phyloP scores from a whole-genome alignment of 768 basidiomycete species.

The Cubamyces sp. region DNA sequence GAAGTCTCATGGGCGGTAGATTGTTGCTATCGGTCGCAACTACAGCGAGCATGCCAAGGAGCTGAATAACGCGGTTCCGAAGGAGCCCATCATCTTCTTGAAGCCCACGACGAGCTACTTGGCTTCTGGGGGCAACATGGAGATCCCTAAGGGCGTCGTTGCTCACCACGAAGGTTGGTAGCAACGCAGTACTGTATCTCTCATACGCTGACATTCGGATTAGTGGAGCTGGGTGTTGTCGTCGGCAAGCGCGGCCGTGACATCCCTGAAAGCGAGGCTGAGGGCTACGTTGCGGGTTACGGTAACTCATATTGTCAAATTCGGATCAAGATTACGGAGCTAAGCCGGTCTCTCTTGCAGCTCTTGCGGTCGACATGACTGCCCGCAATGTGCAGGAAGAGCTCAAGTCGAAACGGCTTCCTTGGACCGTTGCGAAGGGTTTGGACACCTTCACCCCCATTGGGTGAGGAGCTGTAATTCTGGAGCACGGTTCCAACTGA shows the following conservation, averaged over 20 bases:
- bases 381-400: constrained; percentile 93
- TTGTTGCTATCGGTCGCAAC: constrained; percentile 95
- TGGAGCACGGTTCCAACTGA: constrained; percentile 5
- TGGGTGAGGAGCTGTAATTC: constrained; percentile 52
- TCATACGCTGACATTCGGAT: background rate
- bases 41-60: constrained; percentile 93
- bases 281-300: constrained; percentile 88
- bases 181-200: background rate
- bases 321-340: background rate
- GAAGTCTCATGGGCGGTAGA: constrained; percentile 46
- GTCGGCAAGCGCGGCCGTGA: constrained; percentile 89
- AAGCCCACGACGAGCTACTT: constrained; percentile 95
- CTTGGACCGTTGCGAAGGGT: constrained; percentile 96
- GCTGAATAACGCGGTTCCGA: constrained; percentile 84
- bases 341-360: constrained; percentile 42
- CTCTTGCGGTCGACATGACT: constrained; percentile 95
- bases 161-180: constrained; percentile 88
- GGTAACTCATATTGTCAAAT: constrained; percentile 49
- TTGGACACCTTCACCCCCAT: constrained; percentile 97
- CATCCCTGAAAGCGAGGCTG: constrained; percentile 72
- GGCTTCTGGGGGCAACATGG: constrained; percentile 72
- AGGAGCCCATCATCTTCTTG: constrained; percentile 97
- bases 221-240: constrained; percentile 96
- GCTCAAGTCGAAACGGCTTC: constrained; percentile 91
- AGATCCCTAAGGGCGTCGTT: constrained; percentile 82